Percentiles rank a stretch among this genome's conserved stretches.
Conservation (phyloP, 176 grass and related monocot genomes). For the Bolboschoenus planiculmis region DNA sequence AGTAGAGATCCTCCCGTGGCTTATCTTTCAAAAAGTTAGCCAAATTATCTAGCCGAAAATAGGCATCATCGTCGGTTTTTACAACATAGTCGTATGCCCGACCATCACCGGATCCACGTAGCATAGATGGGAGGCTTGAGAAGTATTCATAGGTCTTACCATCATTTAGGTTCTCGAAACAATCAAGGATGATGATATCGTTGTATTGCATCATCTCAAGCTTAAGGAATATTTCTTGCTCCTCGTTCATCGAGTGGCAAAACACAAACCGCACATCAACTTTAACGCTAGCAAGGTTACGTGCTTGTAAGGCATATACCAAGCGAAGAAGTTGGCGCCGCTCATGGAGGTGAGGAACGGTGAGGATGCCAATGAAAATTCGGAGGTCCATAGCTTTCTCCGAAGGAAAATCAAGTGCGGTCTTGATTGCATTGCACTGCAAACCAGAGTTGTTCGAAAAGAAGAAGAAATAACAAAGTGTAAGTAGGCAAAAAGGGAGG, state of each 20-base stretch:
- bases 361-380: constrained; percentile 42
- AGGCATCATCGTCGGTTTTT: constrained; percentile 68
- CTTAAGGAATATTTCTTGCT: constrained; percentile 21
- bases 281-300: neutral
- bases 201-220: constrained; percentile 32
- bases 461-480: constrained; percentile 1
- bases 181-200: constrained; percentile 61
- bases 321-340: constrained; percentile 34
- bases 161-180: constrained; percentile 62
- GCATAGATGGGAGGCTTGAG: constrained; percentile 24
- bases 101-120: neutral
- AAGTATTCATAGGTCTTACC: constrained; percentile 69
- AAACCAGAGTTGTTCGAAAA: neutral
- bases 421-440: neutral
- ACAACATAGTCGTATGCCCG: constrained; percentile 47
- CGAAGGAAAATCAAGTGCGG: neutral
- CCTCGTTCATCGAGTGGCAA: constrained; percentile 29
- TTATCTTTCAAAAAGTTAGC: constrained; percentile 24
- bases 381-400: neutral
- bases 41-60: constrained; percentile 32
- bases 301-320: constrained; percentile 25
- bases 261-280: constrained; percentile 34
- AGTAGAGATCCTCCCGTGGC: constrained; percentile 33
- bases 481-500: constrained; percentile 3
- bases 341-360: constrained; percentile 21